phyloP scores from a whole-genome alignment of 768 basidiomycete species.

The Leccinum boreale region DNA sequence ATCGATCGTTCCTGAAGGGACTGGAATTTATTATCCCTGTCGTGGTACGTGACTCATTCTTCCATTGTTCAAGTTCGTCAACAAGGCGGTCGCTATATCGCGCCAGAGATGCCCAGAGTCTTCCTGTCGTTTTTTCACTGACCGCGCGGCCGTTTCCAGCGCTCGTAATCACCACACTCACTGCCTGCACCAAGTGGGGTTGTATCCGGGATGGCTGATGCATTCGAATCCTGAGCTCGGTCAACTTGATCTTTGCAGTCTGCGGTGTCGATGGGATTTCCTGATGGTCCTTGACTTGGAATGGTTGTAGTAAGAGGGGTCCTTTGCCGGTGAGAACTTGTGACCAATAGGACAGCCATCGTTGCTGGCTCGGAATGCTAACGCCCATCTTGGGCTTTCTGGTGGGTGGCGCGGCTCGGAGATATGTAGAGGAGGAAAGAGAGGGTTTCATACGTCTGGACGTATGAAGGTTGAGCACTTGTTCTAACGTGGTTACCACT shows the following conservation, averaged over 20 bases:
- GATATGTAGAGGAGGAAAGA: background rate
- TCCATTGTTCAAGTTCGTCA: constrained; percentile 59
- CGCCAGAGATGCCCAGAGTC: constrained; percentile 73
- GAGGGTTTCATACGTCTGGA: constrained; percentile 59
- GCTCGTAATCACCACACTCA: constrained; percentile 50
- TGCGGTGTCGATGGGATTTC: constrained; percentile 5
- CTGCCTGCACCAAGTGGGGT: constrained; percentile 51
- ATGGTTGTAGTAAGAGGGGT: constrained; percentile 48
- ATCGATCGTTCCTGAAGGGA: constrained; percentile 51
- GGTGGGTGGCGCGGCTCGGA: constrained; percentile 17
- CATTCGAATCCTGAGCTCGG: constrained; percentile 58
- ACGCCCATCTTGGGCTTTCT: constrained; percentile 54
- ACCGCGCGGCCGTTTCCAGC: constrained; percentile 36
- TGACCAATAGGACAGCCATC: constrained; percentile 80
- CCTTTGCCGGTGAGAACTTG: constrained; percentile 55
- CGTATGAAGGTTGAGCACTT: constrained; percentile 67
- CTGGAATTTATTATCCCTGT: constrained; percentile 31
- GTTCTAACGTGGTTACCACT: constrained; percentile 39
- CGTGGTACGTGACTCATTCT: constrained; percentile 47
- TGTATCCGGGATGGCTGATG: constrained; percentile 51
- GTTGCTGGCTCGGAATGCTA: constrained; percentile 77
- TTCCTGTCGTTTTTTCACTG: constrained; percentile 32
- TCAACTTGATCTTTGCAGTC: constrained; percentile 51
- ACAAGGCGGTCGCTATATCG: constrained; percentile 75
- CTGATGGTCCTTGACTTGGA: background rate